These are phyloP conservation scores for Ensete ventricosum DNA, from an alignment of 176 grass and related monocot species.

Conservation along the genomic window DNA sequence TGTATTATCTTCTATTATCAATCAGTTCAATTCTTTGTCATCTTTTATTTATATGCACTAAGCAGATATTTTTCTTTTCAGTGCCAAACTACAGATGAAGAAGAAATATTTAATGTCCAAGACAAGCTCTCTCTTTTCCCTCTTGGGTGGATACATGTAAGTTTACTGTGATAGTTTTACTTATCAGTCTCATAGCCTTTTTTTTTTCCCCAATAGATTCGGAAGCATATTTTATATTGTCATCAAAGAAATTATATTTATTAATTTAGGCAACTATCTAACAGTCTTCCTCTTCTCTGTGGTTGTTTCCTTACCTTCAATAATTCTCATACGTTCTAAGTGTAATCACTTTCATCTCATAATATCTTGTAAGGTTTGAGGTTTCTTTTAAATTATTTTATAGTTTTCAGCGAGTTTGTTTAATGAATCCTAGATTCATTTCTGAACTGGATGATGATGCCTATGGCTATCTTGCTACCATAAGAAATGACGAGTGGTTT, in stretches of 20 bases:
- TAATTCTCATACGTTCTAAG: too few relatives aligned
- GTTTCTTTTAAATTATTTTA: constrained; percentile 12
- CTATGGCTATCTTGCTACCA: neutral
- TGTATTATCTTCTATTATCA: neutral
- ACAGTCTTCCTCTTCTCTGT: too few relatives aligned
- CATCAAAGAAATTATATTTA: neutral
- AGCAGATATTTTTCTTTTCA: constrained; percentile 26
- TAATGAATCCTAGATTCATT: neutral
- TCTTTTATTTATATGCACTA: neutral
- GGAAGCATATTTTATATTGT: too few relatives aligned
- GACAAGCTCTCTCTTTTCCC: constrained; percentile 86
- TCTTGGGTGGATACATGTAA: constrained; percentile 99
- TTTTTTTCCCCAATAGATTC: too few relatives aligned
- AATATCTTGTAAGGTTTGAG: neutral
- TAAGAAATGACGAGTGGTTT: neutral
- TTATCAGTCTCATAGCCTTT: too few relatives aligned
- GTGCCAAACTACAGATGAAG: constrained; percentile 99
- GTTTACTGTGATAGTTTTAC: constrained; percentile 14
- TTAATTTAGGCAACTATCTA: neutral
- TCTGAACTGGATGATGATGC: neutral
- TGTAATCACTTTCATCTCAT: neutral
- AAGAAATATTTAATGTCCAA: constrained; percentile 98
- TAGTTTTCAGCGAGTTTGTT: neutral
- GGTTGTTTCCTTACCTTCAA: too few relatives aligned
- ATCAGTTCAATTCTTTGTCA: neutral